These are phyloP conservation scores for Hypoxylon sp. DNA, from an alignment of 2,329 filamentous ascomycete species.

Conservation along the genomic window DNA sequence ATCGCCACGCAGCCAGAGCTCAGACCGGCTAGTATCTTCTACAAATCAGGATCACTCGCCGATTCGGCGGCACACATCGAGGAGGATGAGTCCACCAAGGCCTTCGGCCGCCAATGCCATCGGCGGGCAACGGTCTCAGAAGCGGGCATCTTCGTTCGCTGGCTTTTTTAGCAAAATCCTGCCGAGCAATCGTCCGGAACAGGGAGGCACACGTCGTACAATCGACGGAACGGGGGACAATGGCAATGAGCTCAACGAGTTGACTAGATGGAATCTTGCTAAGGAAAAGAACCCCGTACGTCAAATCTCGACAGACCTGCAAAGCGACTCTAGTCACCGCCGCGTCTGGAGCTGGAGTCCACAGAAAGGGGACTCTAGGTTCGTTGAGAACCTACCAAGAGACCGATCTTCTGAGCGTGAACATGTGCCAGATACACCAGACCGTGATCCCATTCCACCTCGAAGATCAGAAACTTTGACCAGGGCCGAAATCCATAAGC, in stretches of 20 bases:
- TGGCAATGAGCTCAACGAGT: constrained; percentile 48
- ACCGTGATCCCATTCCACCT: constrained; percentile 19
- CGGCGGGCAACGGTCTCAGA: constrained; percentile 28
- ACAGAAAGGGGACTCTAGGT: constrained; percentile 36
- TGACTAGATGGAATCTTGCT: constrained; percentile 52
- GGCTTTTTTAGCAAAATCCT: constrained; percentile 63
- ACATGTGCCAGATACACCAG: constrained; percentile 3
- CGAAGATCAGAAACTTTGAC: constrained; percentile 34
- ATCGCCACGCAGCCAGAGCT: constrained; percentile 27
- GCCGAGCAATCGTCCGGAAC: constrained; percentile 65
- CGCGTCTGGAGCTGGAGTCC: constrained; percentile 37
- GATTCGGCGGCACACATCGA: constrained; percentile 24
- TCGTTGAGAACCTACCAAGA: constrained; percentile 36
- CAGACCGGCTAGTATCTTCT: constrained; percentile 28
- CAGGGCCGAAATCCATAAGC: constrained; percentile 40
- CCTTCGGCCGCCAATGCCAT: constrained; percentile 13
- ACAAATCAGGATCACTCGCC: constrained; percentile 23
- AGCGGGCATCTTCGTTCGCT: constrained; percentile 54
- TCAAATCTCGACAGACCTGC: not conserved
- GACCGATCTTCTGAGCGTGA: constrained; percentile 22
- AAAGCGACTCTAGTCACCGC: constrained; percentile 27
- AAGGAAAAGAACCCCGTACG: constrained; percentile 38
- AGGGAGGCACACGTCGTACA: constrained; percentile 63
- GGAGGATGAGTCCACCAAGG: constrained; percentile 40
- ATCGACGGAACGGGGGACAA: constrained; percentile 40